Conservation (phyloP, 2,329 filamentous ascomycete genomes). For the Ceratocystis colombiana region DNA sequence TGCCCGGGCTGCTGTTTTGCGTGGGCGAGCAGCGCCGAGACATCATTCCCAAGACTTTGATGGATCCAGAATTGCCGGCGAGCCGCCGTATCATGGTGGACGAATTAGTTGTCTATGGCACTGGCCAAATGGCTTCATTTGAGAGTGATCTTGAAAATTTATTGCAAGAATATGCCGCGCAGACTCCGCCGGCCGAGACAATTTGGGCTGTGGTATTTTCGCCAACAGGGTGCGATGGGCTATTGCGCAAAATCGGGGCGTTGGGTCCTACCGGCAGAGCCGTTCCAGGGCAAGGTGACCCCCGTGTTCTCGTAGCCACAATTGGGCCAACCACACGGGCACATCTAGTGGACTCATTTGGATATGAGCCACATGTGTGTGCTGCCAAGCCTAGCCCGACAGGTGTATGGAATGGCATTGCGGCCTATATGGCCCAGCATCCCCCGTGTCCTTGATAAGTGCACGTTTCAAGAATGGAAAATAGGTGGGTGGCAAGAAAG, state of each 20-base stretch:
- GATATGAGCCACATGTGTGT: conserved; percentile 65
- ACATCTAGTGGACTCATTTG: conserved; percentile 55
- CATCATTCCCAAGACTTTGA: conserved; percentile 74
- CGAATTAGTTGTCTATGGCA: conserved; percentile 79
- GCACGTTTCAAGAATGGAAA: not conserved
- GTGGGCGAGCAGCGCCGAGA: conserved; percentile 85
- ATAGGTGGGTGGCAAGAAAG: not conserved
- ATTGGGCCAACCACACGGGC: conserved; percentile 90
- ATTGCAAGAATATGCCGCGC: conserved; percentile 49
- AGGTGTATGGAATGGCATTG: conserved; percentile 62
- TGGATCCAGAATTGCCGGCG: conserved; percentile 43
- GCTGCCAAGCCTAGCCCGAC: conserved; percentile 72
- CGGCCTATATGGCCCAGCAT: conserved; percentile 27
- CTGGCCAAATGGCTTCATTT: conserved; percentile 72
- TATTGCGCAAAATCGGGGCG: conserved; percentile 46
- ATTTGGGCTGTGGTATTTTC: conserved; percentile 45
- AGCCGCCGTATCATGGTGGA: conserved; percentile 54
- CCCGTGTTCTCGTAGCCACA: conserved; percentile 58
- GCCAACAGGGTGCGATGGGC: conserved; percentile 53
- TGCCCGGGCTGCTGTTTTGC: conserved; percentile 67
- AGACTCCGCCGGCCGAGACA: conserved; percentile 49
- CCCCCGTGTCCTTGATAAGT: not conserved
- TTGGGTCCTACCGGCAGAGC: conserved; percentile 35
- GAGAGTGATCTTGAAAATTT: conserved; percentile 50
- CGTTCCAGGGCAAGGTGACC: conserved; percentile 26